phyloP scores from a whole-genome alignment of 2,329 filamentous ascomycete genomes.

The Dendryphion nanum region DNA sequence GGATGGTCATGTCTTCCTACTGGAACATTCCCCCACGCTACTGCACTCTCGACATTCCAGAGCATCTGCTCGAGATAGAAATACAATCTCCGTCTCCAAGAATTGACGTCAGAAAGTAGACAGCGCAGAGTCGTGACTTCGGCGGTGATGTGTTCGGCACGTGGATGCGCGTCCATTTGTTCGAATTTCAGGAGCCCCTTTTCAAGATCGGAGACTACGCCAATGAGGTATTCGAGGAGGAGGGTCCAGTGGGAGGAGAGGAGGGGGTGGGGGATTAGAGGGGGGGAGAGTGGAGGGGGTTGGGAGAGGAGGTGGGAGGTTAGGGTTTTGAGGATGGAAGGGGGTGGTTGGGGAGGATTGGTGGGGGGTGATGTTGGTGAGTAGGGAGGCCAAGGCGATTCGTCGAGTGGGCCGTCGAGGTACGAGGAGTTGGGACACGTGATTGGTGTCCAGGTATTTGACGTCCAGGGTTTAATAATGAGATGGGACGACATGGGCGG shows the following conservation, averaged over 20 bases:
- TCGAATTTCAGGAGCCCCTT: constrained; percentile 7
- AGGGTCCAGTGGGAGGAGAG: constrained; percentile 6
- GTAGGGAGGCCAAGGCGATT: constrained; percentile 3
- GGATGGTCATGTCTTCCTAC: no score
- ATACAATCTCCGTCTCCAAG: constrained; percentile 3
- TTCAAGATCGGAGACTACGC: constrained; percentile 6
- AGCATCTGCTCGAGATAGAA: constrained; percentile 8
- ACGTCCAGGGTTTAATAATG: constrained; percentile 4
- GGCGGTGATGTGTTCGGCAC: constrained; percentile 1
- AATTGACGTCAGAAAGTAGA: constrained; percentile 5
- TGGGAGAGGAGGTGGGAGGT: constrained; percentile 50
- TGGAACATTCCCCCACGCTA: background rate
- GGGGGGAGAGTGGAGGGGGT: constrained; percentile 70
- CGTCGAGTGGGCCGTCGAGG: constrained; percentile 4
- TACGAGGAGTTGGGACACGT: constrained; percentile 2
- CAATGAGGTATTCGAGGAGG: constrained; percentile 7
- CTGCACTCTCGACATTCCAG: constrained; percentile 6
- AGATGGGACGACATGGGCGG: background rate
- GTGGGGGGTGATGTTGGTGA: background rate
- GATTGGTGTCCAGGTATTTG: background rate
- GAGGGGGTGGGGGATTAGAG: constrained; percentile 4
- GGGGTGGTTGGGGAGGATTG: background rate
- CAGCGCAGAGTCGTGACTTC: constrained; percentile 3
- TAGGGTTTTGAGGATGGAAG: constrained; percentile 2
- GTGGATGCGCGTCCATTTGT: constrained; percentile 8